Percentiles rank a stretch among this genome's conserved stretches.
These are phyloP conservation scores for Coemansia sp. DNA, from an alignment of 192 early-diverging fungal genomes.

Conservation along the genomic window DNA sequence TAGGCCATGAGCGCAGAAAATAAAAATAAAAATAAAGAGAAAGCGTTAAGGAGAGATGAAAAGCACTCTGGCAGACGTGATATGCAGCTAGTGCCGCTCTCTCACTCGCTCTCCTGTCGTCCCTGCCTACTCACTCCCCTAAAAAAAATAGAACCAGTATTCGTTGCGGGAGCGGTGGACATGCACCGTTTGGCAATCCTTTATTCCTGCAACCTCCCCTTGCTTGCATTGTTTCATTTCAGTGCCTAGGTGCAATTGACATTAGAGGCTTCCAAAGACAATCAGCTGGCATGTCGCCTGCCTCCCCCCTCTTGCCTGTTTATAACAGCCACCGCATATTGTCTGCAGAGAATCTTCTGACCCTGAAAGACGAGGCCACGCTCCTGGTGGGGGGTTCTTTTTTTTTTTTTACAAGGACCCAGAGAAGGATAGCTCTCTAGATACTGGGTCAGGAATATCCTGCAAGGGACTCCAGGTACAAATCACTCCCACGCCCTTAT, in stretches of 20 bases:
- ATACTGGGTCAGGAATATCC: neutral
- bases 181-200: slow-evolving; percentile 1
- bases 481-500: neutral
- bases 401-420: neutral
- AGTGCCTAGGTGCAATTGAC: neutral
- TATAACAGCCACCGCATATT: neutral
- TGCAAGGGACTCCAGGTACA: neutral
- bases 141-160: neutral
- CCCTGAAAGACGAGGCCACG: neutral
- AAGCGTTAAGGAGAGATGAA: neutral
- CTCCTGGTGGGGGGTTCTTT: neutral
- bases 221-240: neutral
- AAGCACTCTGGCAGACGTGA: neutral
- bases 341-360: neutral
- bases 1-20: neutral
- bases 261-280: neutral
- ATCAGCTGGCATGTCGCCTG: slow-evolving; percentile 1
- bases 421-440: neutral
- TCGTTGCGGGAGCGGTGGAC: neutral
- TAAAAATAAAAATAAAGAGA: neutral
- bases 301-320: neutral
- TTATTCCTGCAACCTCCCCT: neutral
- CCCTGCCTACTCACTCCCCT: neutral
- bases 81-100: neutral
- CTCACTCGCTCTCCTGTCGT: neutral